Evolutionary conservation across 257 asterid species (phyloP).

Genomic region (Penstemon eatonii): DNA sequence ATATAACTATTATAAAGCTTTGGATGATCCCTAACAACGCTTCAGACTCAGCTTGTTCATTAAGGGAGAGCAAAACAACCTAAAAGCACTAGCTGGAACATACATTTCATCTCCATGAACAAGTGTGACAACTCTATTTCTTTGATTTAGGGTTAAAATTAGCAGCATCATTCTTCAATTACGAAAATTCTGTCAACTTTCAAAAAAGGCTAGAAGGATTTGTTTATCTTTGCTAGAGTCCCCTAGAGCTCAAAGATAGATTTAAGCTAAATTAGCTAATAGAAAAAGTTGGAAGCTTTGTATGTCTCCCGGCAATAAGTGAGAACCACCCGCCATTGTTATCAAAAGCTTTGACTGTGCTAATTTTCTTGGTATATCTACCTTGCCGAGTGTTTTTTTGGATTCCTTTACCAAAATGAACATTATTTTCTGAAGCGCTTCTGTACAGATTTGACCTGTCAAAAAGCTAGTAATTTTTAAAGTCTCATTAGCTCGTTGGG

Average conservation of each 20-base stretch:
- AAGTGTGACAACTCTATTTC: neutral
- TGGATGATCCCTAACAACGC: neutral
- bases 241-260: neutral
- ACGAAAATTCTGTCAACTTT: neutral
- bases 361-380: constrained; percentile 5
- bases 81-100: constrained; percentile 16
- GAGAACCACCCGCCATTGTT: constrained; percentile 12
- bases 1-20: neutral
- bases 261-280: neutral
- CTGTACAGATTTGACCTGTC: constrained; percentile 16
- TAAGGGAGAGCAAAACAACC: neutral
- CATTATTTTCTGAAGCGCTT: constrained; percentile 8
- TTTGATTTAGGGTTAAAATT: constrained; percentile 6
- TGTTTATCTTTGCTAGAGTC: neutral
- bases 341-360: neutral
- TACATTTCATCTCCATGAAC: neutral
- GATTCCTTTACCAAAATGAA: neutral
- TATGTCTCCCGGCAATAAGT: constrained; percentile 1
- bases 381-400: neutral
- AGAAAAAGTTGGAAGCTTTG: neutral
- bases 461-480: constrained; percentile 7
- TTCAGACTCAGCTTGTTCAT: neutral
- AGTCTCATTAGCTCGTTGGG: too few relatives aligned
- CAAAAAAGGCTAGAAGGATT: neutral
- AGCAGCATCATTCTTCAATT: neutral